Base-by-base conservation (phyloP, 495 filamentous ascomycete species). In the Penicillium mononematosum region DNA sequence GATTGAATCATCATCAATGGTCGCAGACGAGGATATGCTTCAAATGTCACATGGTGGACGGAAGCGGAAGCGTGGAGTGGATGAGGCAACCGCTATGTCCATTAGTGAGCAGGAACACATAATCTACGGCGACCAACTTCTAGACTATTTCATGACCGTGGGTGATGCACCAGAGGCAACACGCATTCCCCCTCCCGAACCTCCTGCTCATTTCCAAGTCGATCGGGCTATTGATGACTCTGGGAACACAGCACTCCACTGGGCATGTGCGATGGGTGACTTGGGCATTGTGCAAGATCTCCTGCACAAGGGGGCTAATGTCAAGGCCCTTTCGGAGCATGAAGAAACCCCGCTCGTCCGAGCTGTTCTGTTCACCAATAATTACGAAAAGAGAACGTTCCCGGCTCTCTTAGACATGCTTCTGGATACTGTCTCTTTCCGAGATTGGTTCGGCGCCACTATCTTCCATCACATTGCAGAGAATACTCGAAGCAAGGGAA, bases 191-290 rank as follows among this genome's bases (percentile, higher is more conserved):
- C 87, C 88, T 22, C 91, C 92, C 7, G 80, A 86, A 42, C 91
- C 93, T 8, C 94, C 94, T 0, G 70, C 81, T 16, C 85, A 90
- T 62, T 95, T 94, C 67, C 84, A 96, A 58, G 85, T 95, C 14
- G 86, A 98, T 73, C 88, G 90, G 67, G 75, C 85, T 27, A 96
- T 98, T 62, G 94, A 98, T 64, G 85, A 89, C 19, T 90, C 93
- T 48, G 83, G 84, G 5, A 91, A 97, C 63, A 93, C 89, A 3
- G 91, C 92, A 3, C 79, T 98, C 55, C 94, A 98, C 67, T 98
- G 94, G 94, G 94, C 91, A 17, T 88, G 90, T 56, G 88, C 94
- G n/a, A 98, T 98, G 94, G 94, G 93, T 41, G 94, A 98, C 64
- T 75, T 97, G 17, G 88, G 91, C 27, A 89, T 98, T 31, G 90